Evolutionary conservation across 164 flowering plant species (phyloP).

Genomic region (Euptelea pleiosperma): DNA sequence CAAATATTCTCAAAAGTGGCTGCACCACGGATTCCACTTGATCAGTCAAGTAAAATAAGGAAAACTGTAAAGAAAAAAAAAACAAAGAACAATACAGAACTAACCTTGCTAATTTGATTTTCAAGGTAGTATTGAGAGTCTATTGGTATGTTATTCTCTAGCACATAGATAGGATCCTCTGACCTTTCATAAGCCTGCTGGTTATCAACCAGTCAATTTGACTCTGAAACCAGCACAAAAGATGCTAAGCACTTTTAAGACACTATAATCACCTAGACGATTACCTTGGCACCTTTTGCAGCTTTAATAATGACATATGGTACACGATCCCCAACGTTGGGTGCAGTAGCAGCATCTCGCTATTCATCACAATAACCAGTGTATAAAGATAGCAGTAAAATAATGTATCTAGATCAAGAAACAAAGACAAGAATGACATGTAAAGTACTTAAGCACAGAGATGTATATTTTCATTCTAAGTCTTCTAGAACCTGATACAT

Average conservation of each 20-base stretch:
- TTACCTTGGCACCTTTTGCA: slow-evolving; percentile 98
- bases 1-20: slow-evolving; percentile 94
- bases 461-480: too few species aligned
- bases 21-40: slow-evolving; percentile 24
- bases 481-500: too few species aligned
- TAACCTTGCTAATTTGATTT: slow-evolving; percentile 91
- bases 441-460: too few species aligned
- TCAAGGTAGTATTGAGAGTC: slow-evolving; percentile 92
- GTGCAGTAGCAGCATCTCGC: slow-evolving; percentile 99
- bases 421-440: too few species aligned
- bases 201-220: slow-evolving; percentile 14
- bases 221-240: slow-evolving; percentile 1
- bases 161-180: slow-evolving; percentile 96
- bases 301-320: slow-evolving; percentile 97
- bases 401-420: background rate
- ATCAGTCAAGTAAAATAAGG: background rate
- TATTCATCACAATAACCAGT: slow-evolving; percentile 28
- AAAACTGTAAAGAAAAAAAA: background rate
- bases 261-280: slow-evolving; percentile 7
- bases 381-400: background rate
- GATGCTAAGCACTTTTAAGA: background rate
- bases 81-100: slow-evolving; percentile 7
- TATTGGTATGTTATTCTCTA: slow-evolving; percentile 94
- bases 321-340: slow-evolving; percentile 98
- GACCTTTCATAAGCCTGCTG: slow-evolving; percentile 94